A percentile compares a stretch with the other conserved stretches of the same genome.
phyloP scores from a whole-genome alignment of 2,329 filamentous ascomycete species.

The Hortaea werneckii region DNA sequence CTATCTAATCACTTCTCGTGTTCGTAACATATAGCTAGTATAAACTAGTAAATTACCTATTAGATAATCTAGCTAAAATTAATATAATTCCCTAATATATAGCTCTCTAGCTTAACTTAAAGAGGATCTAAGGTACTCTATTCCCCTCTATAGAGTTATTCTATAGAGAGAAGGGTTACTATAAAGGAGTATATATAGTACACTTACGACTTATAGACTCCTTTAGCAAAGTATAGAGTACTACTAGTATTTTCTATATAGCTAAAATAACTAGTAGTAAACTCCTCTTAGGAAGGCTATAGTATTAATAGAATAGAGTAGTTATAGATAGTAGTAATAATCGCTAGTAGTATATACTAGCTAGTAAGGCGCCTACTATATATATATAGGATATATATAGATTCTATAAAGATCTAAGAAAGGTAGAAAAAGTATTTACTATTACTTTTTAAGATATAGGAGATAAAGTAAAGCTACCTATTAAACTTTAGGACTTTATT shows the following conservation, averaged over 20 bases:
- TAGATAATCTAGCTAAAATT: not conserved
- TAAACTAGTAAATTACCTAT: not conserved
- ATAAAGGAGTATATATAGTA: not conserved
- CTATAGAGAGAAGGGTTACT: not conserved
- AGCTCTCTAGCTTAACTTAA: not conserved
- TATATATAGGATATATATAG: conserved; percentile 1
- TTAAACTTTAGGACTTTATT: not conserved
- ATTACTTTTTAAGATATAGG: not conserved
- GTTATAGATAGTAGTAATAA: not conserved
- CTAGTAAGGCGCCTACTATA: not conserved
- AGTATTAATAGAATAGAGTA: not conserved
- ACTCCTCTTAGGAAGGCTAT: not conserved
- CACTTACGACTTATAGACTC: not conserved
- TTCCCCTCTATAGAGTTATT: not conserved
- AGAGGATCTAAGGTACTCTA: not conserved
- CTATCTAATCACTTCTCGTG: not conserved
- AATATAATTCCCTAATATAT: not conserved
- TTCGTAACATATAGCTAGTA: not conserved
- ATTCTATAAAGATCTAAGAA: not conserved
- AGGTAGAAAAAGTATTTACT: not conserved
- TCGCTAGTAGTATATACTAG: not conserved
- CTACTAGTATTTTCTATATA: conserved; percentile 3
- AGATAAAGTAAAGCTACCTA: not conserved
- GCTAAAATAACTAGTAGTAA: conserved; percentile 2
- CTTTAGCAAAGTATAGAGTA: not conserved